Conservation (phyloP, 495 filamentous ascomycete genomes). For the Xylaria venustula region DNA sequence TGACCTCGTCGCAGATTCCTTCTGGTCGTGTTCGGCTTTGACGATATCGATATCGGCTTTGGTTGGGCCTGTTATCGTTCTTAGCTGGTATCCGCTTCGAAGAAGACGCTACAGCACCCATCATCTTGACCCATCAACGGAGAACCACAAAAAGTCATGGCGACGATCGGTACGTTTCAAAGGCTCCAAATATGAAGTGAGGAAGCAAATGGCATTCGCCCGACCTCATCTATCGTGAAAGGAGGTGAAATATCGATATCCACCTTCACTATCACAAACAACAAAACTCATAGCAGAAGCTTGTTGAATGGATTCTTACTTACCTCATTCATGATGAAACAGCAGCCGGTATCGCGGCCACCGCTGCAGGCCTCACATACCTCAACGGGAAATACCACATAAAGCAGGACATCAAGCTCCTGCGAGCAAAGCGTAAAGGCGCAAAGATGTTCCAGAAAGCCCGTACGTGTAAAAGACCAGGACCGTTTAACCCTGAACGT, state of each 20-base stretch:
- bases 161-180: constrained; percentile 26
- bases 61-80: background rate
- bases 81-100: background rate
- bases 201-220: no score
- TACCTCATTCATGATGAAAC: constrained; percentile 23
- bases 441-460: constrained; percentile 38
- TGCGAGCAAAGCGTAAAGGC: constrained; percentile 28
- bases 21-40: background rate
- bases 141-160: no score
- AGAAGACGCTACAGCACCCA: no score
- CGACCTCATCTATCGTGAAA: no score
- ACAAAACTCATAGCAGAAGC: no score
- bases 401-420: constrained; percentile 54
- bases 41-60: no score
- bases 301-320: no score
- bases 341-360: constrained; percentile 54
- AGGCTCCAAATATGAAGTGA: no score
- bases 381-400: constrained; percentile 70
- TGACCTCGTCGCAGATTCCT: background rate
- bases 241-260: no score
- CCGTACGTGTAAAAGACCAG: constrained; percentile 16
- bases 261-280: no score
- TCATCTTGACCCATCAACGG: no score
- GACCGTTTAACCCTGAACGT: constrained; percentile 1
- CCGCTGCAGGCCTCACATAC: constrained; percentile 57